Evolutionary conservation across 148 eudicot species (phyloP), one percentile per base, ranked within the genome.

Genomic region (Fagopyrum tataricum): DNA sequence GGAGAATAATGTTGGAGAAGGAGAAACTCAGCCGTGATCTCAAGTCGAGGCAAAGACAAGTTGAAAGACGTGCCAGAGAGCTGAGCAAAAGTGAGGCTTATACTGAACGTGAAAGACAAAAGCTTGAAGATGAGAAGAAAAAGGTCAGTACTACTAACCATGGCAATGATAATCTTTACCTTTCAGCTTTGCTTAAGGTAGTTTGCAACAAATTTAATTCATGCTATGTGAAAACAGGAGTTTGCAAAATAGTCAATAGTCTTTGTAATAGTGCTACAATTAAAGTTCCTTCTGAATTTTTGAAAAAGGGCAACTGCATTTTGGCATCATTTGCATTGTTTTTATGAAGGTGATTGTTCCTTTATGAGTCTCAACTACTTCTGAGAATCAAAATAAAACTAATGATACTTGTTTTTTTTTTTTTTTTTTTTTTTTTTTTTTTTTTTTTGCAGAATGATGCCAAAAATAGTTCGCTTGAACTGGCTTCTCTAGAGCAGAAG

Each of bases 401-500:
- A 43, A 26, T 43, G 26, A 40, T 67, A 20, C 47, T 67, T 37
- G 40, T 11, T 6, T 42, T 24, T 70, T 24, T 56, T 47, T 62
- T 42, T 24, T 70, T 24, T 64, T 47, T 37, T 67, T 11, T 6
- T 42, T 37, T 67, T 11, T 6, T 42, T 24, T 70, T 24, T 56
- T 47, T 62, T 42, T 24, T 70, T 24, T 64, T 47, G 56, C 79
- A 95, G 98, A 91, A 88, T 81, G 80, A 86, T 72, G 76, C 79
- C 66, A 85, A 82, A 72, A 87, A 85, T 82, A 80, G 52, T 83
- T 87, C 87, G 23, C 91, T 95, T 72, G 83, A 83, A 78, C 77
- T 88, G 96, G 98, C 97, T 68, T 85, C 93, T 8, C 64, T 82
- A 85, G 97, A 91, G 86, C 96, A 91, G 79, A 82, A 74, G 73